phyloP scores from a whole-genome alignment of 805 yeast genomes.

The Ogataea saltuana region DNA sequence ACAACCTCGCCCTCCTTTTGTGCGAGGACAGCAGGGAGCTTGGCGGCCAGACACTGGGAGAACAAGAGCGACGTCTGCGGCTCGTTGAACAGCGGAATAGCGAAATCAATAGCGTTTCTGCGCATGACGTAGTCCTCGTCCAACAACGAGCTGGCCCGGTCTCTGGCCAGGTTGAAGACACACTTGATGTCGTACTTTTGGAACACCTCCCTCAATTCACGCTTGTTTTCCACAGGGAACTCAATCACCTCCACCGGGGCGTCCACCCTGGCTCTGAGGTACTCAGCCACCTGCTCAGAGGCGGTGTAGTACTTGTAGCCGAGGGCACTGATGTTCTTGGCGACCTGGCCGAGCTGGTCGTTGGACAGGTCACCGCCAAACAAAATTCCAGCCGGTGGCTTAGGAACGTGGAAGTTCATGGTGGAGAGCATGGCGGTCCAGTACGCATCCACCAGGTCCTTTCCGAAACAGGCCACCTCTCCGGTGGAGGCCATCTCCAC shows the following conservation, averaged over 20 bases:
- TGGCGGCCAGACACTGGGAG: conserved; percentile 75
- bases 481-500: conserved; percentile 99
- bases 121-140: conserved; percentile 98
- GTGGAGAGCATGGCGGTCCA: conserved; percentile 97
- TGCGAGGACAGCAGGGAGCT: conserved; percentile 59
- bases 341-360: conserved; percentile 72
- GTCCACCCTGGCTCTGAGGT: conserved; percentile 55
- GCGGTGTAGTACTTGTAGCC: conserved; percentile 86
- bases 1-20: conserved; percentile 47
- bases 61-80: conserved; percentile 89
- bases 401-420: conserved; percentile 94
- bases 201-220: conserved; percentile 91
- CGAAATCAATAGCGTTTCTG: conserved; percentile 98
- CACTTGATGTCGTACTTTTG: conserved; percentile 79
- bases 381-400: conserved; percentile 84
- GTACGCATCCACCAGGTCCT: conserved; percentile 83
- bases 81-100: conserved; percentile 93
- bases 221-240: conserved; percentile 91
- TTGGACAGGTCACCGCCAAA: conserved; percentile 91
- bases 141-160: conserved; percentile 79
- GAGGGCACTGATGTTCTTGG: conserved; percentile 62
- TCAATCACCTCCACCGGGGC: conserved; percentile 64
- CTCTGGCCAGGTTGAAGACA: conserved; percentile 89
- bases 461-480: conserved; percentile 97
- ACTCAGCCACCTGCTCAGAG: conserved; percentile 66